Evolutionary conservation across 805 yeast species (phyloP), one percentile per base, ranked within the genome.

Genomic region (Metschnikowia cerradonensis): DNA sequence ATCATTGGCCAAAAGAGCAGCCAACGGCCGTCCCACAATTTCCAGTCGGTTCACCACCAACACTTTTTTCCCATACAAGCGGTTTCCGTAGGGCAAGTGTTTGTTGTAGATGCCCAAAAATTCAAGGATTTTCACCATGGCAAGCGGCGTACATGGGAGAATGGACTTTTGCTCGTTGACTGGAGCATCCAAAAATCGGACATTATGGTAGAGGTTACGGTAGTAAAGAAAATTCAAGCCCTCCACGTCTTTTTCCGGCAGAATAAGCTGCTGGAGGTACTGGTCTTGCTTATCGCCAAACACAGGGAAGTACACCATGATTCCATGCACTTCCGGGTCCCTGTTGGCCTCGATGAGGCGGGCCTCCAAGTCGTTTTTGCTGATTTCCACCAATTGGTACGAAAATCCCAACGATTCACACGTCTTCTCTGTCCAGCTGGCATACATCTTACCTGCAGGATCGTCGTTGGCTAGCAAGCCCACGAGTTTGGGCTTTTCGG

Each of bases 241-340:
- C 70, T 94, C 99, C 22, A 94, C 98, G 62, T 94, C 99, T 67
- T 94, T 94, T 53, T 89, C 92, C 37, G 84, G 75, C n/a, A 90
- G 75, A 17, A 94, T 91, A 54, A 90, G 87, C 70, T 94, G 98
- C 71, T 94, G 98, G 51, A 94, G 70, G 67, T 94, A 94, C 69
- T 88, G 96, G 68, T 94, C 99, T 70, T 94, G 98, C 52, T 88
- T 81, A 64, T 89, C 88, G 3, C 96, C 97, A 69, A 89, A 94
- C 2, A 94, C 98, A 0, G 99, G 99, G 79, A 92, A 94, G 67
- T 94, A 94, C 14, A 94, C 92, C 88, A 94, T 90, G 58, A 94
- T 94, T 22, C 98, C 99, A 64, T 90, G 84, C 37, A 92, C 88
- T 0, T 66, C 59, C 49, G 78, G 81, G 62, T 91, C 92, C 30